Base-by-base conservation (phyloP, 345 rosid species). In the Microcos paniculata region DNA sequence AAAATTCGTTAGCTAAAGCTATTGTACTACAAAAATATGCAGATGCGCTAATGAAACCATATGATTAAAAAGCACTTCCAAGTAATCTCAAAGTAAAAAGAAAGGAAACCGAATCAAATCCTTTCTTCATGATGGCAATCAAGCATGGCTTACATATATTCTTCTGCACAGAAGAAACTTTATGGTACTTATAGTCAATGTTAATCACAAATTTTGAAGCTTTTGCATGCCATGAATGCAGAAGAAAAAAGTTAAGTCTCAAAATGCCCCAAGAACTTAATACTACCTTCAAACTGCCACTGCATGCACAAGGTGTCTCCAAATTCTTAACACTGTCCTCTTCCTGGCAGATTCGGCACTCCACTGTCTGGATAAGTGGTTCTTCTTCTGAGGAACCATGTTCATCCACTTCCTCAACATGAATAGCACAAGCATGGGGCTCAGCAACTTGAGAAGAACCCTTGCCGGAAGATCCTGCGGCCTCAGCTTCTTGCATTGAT, bases 231-330 rank as follows among this genome's bases (percentile, higher is more conserved):
- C 40, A 68, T 46, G 1, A 19, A 43, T 43, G 57, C 19, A 21
- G 73, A 40, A 51, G 30, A 51, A 42, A n/a, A 46, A 3, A 66
- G 33, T 1, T 28, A 70, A 10, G 56, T 26, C 14, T 46, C 15
- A 28, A 67, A 28, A 28, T 18, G n/a, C 56, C 16, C 24, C 16
- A 68, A 28, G 21, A 8, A 48, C 10, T 19, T 23, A 19, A 38
- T 79, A 95, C 99, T 79, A 95, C 99, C 99, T 95, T 95, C 86
- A 95, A 85, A 83, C 99, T 95, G 49, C 99, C 99, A 71, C 89
- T 87, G 80, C 99, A 95, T 55, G 90, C 89, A 87, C 99, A 95
- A 58, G 99, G 99, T 74, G 86, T 78, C 80, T 95, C 99, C 77
- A 95, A 79, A 81, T 90, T 91, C 79, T 81, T 85, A 67, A 86